Evolutionary conservation across 129 eudicot species (phyloP), one percentile per base, ranked within the genome.

Genomic region (Saposhnikovia divaricata): DNA sequence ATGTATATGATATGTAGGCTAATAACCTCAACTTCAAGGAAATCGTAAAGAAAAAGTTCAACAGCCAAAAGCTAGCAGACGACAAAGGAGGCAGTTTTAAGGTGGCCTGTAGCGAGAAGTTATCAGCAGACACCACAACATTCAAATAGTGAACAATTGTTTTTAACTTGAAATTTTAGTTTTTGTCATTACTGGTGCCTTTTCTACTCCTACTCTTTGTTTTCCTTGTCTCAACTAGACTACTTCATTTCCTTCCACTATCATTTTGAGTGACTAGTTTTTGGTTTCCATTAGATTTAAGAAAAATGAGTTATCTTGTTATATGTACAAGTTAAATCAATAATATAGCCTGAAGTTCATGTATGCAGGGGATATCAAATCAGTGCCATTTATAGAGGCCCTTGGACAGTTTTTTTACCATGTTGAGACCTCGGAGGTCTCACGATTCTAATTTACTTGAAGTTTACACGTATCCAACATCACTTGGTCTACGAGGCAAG

Each of bases 191-290:
- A 59, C 77, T 83, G 77, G 80, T 80, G 72, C 72, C 50, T 77
- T 28, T 86, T 82, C 81, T 87, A 83, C 74, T 82, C 87, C 84
- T 79, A 80, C n/a, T n/a, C n/a, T n/a, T n/a, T n/a, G n/a, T n/a
- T n/a, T n/a, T n/a, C n/a, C n/a, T n/a, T n/a, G n/a, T n/a, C n/a
- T n/a, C n/a, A n/a, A n/a, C n/a, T n/a, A n/a, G n/a, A n/a, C n/a
- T n/a, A n/a, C 79, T 65, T 84, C 75, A 73, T 83, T 71, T 74
- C 78, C 59, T 48, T 82, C 63, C 27, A 31, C 11, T 68, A 34
- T 31, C 73, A 31, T 78, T 71, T 51, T 80, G 51, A 51, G 75
- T n/a, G 40, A 79, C 3, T 3, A 78, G 59, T 55, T 75, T 77
- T 82, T 27, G 57, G 42, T 65, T 61, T 77, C 61, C 78, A 68